These are phyloP conservation scores for Phyllosticta citriasiana DNA, from an alignment of 2,329 filamentous ascomycete genomes.

Conservation along the genomic window DNA sequence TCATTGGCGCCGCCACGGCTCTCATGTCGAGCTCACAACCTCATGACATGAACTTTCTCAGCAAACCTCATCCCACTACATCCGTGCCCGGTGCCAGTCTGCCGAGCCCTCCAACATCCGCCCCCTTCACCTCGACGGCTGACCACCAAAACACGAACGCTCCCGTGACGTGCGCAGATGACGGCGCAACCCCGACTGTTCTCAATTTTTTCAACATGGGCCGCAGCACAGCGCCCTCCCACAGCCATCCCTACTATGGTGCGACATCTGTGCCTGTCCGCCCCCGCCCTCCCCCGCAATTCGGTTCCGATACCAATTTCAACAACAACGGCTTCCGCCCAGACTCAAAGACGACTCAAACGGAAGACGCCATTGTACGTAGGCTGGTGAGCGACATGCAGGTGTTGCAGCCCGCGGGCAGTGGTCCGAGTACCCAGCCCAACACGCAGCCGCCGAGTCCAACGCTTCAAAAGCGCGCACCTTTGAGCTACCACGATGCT, in stretches of 20 bases:
- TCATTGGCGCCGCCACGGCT: conserved; percentile 8
- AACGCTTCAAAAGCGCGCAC: not conserved
- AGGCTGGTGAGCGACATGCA: conserved; percentile 15
- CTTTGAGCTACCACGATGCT: not conserved
- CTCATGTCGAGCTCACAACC: conserved; percentile 7
- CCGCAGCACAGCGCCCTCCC: not conserved
- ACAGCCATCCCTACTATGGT: not conserved
- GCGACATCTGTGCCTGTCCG: not conserved
- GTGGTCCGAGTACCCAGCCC: not conserved
- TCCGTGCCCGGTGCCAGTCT: not conserved
- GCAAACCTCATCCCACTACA: not conserved
- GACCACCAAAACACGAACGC: conserved; percentile 1
- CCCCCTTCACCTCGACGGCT: conserved; percentile 4
- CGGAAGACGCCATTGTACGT: conserved; percentile 17
- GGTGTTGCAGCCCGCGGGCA: not conserved
- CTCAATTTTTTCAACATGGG: conserved; percentile 4
- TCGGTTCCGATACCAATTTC: conserved; percentile 9
- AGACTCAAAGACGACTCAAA: conserved; percentile 14
- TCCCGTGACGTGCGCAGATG: not conserved
- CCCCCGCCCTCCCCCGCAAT: not conserved
- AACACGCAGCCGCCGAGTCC: conserved; percentile 6
- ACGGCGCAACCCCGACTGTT: not conserved
- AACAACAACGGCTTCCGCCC: conserved; percentile 7
- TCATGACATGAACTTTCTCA: not conserved
- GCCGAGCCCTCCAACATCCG: conserved; percentile 8